These are phyloP conservation scores for Fusarium armeniacum DNA, from an alignment of 2,329 filamentous ascomycete genomes.

Conservation along the genomic window DNA sequence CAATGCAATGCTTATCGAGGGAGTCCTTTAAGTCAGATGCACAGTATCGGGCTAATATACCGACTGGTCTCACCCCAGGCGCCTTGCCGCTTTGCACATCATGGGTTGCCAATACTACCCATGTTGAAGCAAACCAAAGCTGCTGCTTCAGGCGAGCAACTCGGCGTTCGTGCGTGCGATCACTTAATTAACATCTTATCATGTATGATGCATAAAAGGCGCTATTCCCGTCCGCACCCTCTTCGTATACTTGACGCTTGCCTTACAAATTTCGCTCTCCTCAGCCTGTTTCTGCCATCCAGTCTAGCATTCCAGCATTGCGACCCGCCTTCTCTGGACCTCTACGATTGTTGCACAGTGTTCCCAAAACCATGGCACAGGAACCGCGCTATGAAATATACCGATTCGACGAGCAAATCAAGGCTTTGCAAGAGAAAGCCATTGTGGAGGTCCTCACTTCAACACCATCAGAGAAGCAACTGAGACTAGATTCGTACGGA, in stretches of 20 bases:
- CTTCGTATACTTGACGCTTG: not conserved
- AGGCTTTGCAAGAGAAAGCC: constrained; percentile 28
- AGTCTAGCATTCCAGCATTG: not conserved
- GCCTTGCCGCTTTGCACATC: constrained; percentile 23
- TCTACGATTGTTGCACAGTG: not conserved
- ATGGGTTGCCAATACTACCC: constrained; percentile 22
- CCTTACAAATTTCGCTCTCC: not conserved
- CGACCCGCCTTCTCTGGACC: not conserved
- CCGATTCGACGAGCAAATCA: constrained; percentile 25
- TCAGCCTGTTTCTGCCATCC: not conserved
- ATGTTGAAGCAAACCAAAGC: constrained; percentile 24
- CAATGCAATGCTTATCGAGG: constrained; percentile 39
- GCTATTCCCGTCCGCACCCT: constrained; percentile 1
- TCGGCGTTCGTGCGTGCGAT: constrained; percentile 2
- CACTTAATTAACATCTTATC: constrained; percentile 17
- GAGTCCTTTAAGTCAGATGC: constrained; percentile 11
- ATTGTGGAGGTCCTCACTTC: constrained; percentile 34
- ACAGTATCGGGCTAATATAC: constrained; percentile 20
- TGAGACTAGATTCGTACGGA: constrained; percentile 26
- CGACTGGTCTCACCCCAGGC: constrained; percentile 26
- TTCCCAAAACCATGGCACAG: constrained; percentile 24
- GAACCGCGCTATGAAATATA: constrained; percentile 22
- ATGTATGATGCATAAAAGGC: constrained; percentile 26
- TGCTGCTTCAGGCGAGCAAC: constrained; percentile 2
- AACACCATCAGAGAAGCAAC: constrained; percentile 29